Percentiles rank a stretch among this genome's conserved stretches.
These are phyloP conservation scores for Bombardia bombarda DNA, from an alignment of 495 filamentous ascomycete genomes.

Conservation along the genomic window DNA sequence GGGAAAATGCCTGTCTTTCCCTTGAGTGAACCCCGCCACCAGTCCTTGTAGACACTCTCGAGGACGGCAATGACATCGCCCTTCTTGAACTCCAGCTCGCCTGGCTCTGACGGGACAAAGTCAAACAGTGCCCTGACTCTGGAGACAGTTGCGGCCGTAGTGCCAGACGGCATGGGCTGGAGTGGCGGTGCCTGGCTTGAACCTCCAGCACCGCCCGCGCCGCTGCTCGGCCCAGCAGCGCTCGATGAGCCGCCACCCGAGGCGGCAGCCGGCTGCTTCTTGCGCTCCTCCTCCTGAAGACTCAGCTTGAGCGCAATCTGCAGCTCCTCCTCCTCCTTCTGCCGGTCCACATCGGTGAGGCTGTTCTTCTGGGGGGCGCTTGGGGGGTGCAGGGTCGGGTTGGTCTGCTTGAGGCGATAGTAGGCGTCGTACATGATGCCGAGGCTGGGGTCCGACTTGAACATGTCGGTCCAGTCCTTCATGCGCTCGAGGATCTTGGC, in stretches of 20 bases:
- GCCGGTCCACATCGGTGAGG: constrained; percentile 82
- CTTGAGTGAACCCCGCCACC: constrained; percentile 94
- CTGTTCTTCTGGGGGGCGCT: constrained; percentile 86
- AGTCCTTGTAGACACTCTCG: constrained; percentile 97
- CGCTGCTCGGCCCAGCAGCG: constrained; percentile 13
- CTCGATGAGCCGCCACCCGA: constrained; percentile 30
- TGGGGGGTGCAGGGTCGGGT: constrained; percentile 86
- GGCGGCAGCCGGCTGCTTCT: constrained; percentile 27
- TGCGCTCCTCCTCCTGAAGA: constrained; percentile 69
- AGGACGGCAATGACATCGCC: constrained; percentile 95
- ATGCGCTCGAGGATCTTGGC: constrained; percentile 94
- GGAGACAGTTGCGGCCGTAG: constrained; percentile 95
- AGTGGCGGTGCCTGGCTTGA: constrained; percentile 21
- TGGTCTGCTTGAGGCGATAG: constrained; percentile 72
- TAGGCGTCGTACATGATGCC: constrained; percentile 98
- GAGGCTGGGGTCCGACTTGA: constrained; percentile 79
- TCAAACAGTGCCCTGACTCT: constrained; percentile 90
- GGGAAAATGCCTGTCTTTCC: constrained; percentile 97
- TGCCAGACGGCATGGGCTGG: constrained; percentile 44
- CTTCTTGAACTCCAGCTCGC: constrained; percentile 92
- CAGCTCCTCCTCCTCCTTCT: constrained; percentile 94
- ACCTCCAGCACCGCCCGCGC: constrained; percentile 7
- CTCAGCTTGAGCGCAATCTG: constrained; percentile 93
- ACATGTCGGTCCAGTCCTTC: constrained; percentile 95
- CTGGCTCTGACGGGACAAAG: constrained; percentile 87